Evolutionary conservation across 2,329 filamentous ascomycete genomes (phyloP).

Genomic region (Gyromitra esculenta): DNA sequence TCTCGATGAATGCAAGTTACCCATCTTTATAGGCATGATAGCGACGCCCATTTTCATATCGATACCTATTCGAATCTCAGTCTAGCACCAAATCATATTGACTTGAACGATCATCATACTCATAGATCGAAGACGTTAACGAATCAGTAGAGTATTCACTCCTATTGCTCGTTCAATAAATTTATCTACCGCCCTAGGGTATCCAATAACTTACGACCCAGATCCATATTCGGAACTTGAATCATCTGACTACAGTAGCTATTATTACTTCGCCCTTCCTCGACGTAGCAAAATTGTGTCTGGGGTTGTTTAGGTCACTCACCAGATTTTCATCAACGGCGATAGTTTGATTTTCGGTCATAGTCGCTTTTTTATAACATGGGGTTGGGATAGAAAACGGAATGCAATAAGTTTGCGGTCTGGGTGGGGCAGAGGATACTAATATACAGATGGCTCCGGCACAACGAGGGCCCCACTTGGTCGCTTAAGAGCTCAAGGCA

Average conservation of each 20-base stretch:
- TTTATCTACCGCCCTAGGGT: background rate
- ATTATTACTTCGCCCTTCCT: background rate
- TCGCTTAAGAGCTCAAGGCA: background rate
- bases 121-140: slow-evolving; percentile 49
- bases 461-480: slow-evolving; percentile 6
- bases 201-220: slow-evolving; percentile 26
- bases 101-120: slow-evolving; percentile 17
- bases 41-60: slow-evolving; percentile 43
- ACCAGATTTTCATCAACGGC: slow-evolving; percentile 2
- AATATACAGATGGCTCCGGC: slow-evolving; percentile 1
- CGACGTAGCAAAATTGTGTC: background rate
- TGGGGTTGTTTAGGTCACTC: background rate
- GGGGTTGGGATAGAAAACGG: background rate
- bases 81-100: background rate
- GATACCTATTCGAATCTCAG: slow-evolving; percentile 19
- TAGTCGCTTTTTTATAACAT: background rate
- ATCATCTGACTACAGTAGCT: slow-evolving; percentile 1
- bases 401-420: background rate
- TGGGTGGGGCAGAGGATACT: background rate
- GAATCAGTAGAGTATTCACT: slow-evolving; percentile 41
- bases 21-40: slow-evolving; percentile 52
- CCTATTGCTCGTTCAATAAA: slow-evolving; percentile 5
- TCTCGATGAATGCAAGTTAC: slow-evolving; percentile 20
- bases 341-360: slow-evolving; percentile 5
- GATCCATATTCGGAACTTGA: slow-evolving; percentile 10